Conservation (phyloP, 768 basidiomycete species). For the Lactarius indigo region DNA sequence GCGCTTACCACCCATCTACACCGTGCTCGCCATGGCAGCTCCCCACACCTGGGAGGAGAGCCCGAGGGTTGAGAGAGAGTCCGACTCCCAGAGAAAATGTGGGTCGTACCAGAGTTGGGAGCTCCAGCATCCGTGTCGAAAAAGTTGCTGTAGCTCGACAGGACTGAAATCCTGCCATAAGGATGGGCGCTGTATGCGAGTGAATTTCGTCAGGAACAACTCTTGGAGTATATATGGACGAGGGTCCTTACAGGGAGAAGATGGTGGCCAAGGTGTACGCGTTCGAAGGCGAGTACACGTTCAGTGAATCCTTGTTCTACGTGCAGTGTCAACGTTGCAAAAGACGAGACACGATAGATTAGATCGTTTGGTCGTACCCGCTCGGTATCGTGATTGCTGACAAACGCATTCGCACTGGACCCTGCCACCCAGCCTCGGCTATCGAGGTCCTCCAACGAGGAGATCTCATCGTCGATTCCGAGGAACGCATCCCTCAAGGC, state of each 20-base stretch:
- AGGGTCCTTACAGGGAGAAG: slow-evolving; percentile 48
- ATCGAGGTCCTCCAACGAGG: slow-evolving; percentile 49
- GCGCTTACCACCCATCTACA: slow-evolving; percentile 42
- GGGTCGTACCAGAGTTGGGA: slow-evolving; percentile 48
- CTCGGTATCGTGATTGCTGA: slow-evolving; percentile 70
- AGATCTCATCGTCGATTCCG: slow-evolving; percentile 35
- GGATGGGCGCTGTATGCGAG: slow-evolving; percentile 44
- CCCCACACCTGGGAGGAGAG: slow-evolving; percentile 36
- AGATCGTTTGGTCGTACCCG: slow-evolving; percentile 34
- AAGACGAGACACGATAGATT: not conserved
- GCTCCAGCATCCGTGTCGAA: slow-evolving; percentile 50
- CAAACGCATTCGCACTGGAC: slow-evolving; percentile 56
- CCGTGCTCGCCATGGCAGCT: slow-evolving; percentile 50
- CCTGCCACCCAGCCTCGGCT: slow-evolving; percentile 55
- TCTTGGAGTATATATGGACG: not conserved
- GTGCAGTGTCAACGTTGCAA: not conserved
- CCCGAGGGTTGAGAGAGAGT: not conserved
- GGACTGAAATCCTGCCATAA: slow-evolving; percentile 61
- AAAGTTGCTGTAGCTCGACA: slow-evolving; percentile 54
- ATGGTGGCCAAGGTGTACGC: slow-evolving; percentile 57
- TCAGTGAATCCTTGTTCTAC: slow-evolving; percentile 52
- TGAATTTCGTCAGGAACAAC: not conserved
- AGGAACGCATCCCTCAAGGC: slow-evolving; percentile 51
- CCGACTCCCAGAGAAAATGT: not conserved
- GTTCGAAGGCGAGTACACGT: slow-evolving; percentile 59